A percentile compares a stretch with the other conserved stretches of the same genome.
Evolutionary conservation across 345 rosid genomes (phyloP).

Genomic region (Limnanthes douglasii): DNA sequence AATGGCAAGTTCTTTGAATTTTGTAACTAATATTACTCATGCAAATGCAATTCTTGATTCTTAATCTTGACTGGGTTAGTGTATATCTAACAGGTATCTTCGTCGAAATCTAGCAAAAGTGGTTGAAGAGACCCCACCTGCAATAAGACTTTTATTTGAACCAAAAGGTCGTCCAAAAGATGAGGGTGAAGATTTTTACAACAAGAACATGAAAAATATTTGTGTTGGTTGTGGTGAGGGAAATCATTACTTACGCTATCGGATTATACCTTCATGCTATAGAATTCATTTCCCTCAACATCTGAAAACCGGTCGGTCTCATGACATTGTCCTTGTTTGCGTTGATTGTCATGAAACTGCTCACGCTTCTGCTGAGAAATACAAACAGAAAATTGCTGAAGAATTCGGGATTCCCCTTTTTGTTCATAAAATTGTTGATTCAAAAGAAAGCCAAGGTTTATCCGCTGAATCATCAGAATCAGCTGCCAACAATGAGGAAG

Average conservation of each 20-base stretch:
- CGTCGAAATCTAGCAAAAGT: conserved; percentile 68
- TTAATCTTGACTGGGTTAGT: conserved; percentile 4
- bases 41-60: too few species aligned
- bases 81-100: conserved; percentile 41
- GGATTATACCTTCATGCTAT: conserved; percentile 92
- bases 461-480: conserved; percentile 30
- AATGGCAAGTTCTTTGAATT: conserved; percentile 40
- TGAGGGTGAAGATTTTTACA: conserved; percentile 89
- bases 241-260: conserved; percentile 79
- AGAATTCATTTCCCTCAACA: conserved; percentile 97
- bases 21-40: too few species aligned
- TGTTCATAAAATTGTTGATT: conserved; percentile 58
- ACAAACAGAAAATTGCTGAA: conserved; percentile 52
- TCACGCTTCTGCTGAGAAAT: conserved; percentile 93
- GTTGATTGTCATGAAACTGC: conserved; percentile 97
- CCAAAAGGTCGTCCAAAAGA: conserved; percentile 98
- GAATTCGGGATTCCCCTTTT: conserved; percentile 87
- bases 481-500: conserved; percentile 20
- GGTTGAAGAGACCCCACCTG: conserved; percentile 67
- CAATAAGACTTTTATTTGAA: conserved; percentile 84
- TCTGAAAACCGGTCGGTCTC: conserved; percentile 94
- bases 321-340: conserved; percentile 89
- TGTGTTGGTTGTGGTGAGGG: conserved; percentile 97
- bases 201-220: conserved; percentile 79
- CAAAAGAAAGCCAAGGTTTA: conserved; percentile 23